phyloP scores from a whole-genome alignment of 352 stramenopile genomes.

The Phytophthora ohioensis region DNA sequence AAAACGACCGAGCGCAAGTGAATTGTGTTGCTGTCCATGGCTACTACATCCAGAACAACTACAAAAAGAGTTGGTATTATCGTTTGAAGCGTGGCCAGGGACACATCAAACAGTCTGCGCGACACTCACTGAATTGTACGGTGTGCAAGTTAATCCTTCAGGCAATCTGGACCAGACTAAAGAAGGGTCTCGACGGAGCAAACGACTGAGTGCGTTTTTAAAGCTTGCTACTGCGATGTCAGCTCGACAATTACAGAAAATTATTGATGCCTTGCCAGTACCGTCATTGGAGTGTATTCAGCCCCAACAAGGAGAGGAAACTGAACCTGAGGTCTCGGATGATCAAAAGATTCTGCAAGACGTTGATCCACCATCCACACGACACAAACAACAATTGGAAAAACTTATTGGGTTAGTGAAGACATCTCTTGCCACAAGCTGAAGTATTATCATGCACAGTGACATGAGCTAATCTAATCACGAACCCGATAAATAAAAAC shows the following conservation, averaged over 20 bases:
- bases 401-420: slow-evolving; percentile 66
- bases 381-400: slow-evolving; percentile 62
- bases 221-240: slow-evolving; percentile 14
- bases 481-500: too few relatives aligned
- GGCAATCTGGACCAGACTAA: neutral
- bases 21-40: slow-evolving; percentile 57
- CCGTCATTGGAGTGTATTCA: neutral
- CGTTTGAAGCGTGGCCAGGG: slow-evolving; percentile 25
- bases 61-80: neutral
- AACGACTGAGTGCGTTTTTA: slow-evolving; percentile 28
- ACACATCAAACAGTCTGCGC: slow-evolving; percentile 8
- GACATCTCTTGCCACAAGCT: slow-evolving; percentile 29
- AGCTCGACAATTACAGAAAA: slow-evolving; percentile 9
- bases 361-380: slow-evolving; percentile 7
- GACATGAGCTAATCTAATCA: too few relatives aligned
- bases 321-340: neutral
- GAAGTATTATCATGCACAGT: neutral
- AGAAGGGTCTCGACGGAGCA: neutral
- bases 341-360: neutral
- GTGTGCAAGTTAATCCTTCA: slow-evolving; percentile 4
- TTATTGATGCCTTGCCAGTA: neutral
- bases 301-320: neutral
- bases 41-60: slow-evolving; percentile 4
- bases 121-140: slow-evolving; percentile 32
- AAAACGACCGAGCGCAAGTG: slow-evolving; percentile 46